These are phyloP conservation scores for Vigna trinervia DNA, from an alignment of 306 rosid species.

Conservation along the genomic window DNA sequence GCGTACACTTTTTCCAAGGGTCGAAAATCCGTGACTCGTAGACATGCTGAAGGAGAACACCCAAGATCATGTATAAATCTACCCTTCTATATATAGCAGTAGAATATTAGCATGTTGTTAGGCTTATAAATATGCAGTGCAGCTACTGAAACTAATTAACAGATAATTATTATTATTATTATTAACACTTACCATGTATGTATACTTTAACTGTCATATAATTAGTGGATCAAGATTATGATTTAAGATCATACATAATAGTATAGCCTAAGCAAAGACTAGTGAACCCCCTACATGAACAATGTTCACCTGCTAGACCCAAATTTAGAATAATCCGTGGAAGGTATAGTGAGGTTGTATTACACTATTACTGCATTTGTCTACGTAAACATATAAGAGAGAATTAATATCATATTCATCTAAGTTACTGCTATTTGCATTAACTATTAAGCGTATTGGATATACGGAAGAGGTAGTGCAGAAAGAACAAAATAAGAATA, in stretches of 20 bases:
- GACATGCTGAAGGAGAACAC: slow-evolving; percentile 3
- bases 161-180: no score
- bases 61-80: neutral
- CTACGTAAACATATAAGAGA: no score
- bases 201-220: slow-evolving; percentile 36
- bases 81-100: neutral
- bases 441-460: slow-evolving; percentile 9
- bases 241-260: slow-evolving; percentile 24
- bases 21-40: slow-evolving; percentile 20
- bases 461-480: slow-evolving; percentile 28
- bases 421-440: slow-evolving; percentile 24
- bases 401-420: neutral
- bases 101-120: neutral
- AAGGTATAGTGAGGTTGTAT: slow-evolving; percentile 21
- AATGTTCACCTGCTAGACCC: slow-evolving; percentile 26
- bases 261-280: slow-evolving; percentile 19
- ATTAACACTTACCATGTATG: neutral
- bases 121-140: neutral
- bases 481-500: slow-evolving; percentile 56
- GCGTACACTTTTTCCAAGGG: slow-evolving; percentile 37
- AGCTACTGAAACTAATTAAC: slow-evolving; percentile 28
- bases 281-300: slow-evolving; percentile 46
- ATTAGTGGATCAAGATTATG: slow-evolving; percentile 27
- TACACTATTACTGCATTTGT: neutral
- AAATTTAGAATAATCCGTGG: slow-evolving; percentile 14